Conservation (phyloP, 2,329 filamentous ascomycete genomes). For the Ophiostoma ulmi region DNA sequence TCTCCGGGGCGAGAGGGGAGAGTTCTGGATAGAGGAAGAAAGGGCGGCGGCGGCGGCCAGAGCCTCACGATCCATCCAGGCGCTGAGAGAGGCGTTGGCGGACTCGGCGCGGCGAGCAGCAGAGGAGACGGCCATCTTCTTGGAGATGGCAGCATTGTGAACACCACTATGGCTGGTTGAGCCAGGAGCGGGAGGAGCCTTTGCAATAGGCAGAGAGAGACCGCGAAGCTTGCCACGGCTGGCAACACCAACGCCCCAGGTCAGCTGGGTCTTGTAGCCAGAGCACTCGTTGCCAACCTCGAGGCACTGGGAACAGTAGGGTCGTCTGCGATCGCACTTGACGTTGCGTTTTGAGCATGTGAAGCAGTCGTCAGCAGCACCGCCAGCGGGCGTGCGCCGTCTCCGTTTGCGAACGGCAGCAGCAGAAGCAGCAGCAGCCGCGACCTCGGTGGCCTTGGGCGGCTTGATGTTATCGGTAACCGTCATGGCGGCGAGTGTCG, state of each 20-base stretch:
- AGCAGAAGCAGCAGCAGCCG: constrained; percentile 33
- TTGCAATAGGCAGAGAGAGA: constrained; percentile 67
- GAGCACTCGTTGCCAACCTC: constrained; percentile 89
- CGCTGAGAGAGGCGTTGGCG: constrained; percentile 33
- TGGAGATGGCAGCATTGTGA: constrained; percentile 35
- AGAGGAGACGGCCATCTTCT: constrained; percentile 41
- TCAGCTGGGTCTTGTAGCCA: constrained; percentile 93
- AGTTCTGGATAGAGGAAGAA: constrained; percentile 13
- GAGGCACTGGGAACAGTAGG: constrained; percentile 92
- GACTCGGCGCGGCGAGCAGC: constrained; percentile 43
- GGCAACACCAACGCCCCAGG: constrained; percentile 92
- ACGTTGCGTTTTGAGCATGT: constrained; percentile 77
- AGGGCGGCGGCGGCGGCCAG: constrained; percentile 19
- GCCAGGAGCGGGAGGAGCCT: constrained; percentile 48
- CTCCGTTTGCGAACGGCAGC: constrained; percentile 61
- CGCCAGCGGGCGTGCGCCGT: constrained; percentile 80
- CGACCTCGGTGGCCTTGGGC: constrained; percentile 39
- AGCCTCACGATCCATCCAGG: constrained; percentile 40
- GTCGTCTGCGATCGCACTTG: constrained; percentile 84
- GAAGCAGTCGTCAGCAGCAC: constrained; percentile 92
- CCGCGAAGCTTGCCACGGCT: constrained; percentile 92
- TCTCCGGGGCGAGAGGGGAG: constrained; percentile 32
- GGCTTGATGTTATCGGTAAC: constrained; percentile 44
- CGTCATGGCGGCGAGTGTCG: constrained; percentile 40
- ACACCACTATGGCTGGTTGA: constrained; percentile 5